Percentiles rank a stretch among this genome's conserved stretches.
phyloP scores from a whole-genome alignment of 225 moss, liverwort and hornwort species.

The Sphagnum contortum region DNA sequence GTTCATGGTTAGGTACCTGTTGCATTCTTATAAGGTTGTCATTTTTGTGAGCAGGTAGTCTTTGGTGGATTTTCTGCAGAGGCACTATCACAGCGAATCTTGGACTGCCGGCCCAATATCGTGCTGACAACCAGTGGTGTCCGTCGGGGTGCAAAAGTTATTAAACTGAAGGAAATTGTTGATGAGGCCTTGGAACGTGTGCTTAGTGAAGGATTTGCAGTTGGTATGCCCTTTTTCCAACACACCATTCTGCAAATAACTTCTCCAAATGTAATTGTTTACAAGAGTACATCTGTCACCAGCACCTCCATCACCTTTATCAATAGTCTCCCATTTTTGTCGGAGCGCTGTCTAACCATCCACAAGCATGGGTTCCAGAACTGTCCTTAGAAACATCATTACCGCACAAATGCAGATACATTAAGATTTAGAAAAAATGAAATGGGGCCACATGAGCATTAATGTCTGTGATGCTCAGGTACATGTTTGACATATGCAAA shows the following conservation, averaged over 20 bases:
- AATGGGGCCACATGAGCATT: background rate
- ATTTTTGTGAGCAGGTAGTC: constrained; percentile 51
- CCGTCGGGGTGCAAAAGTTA: constrained; percentile 69
- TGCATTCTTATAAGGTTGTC: no score
- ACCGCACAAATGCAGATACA: background rate
- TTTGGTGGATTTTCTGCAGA: constrained; percentile 97
- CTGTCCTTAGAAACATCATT: no score
- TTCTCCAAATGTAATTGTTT: background rate
- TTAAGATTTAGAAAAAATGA: background rate
- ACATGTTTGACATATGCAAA: constrained; percentile 71
- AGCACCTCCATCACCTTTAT: no score
- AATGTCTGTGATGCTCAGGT: constrained; percentile 26
- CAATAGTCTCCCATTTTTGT: no score
- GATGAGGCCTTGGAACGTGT: constrained; percentile 64
- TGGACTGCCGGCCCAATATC: constrained; percentile 81
- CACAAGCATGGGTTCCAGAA: no score
- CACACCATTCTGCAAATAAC: background rate
- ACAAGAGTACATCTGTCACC: no score
- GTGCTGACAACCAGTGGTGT: constrained; percentile 73
- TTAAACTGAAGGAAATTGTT: constrained; percentile 84
- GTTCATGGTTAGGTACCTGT: no score
- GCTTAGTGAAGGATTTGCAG: constrained; percentile 32
- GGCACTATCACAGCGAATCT: constrained; percentile 71
- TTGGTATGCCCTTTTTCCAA: constrained; percentile 31
- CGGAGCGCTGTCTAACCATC: no score